Evolutionary conservation across 169 alveolate genomes (phyloP).

Genomic region (Eimeria acervulina): DNA sequence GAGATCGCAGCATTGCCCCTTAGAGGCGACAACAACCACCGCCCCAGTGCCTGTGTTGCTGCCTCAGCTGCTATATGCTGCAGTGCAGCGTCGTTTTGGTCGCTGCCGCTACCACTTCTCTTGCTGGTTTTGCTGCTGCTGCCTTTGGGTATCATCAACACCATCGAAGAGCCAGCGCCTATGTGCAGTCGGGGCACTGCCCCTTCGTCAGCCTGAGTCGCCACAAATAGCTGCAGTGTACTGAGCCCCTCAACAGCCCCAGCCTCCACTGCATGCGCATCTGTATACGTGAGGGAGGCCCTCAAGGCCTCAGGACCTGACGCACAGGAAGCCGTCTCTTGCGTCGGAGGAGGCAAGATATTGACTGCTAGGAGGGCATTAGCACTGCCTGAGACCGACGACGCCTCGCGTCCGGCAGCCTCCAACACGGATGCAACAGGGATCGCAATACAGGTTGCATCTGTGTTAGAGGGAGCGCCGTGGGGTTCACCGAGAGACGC

Average conservation of each 20-base stretch:
- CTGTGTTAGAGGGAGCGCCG: background rate
- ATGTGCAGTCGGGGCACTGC: slow-evolving; percentile 23
- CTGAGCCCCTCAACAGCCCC: slow-evolving; percentile 5
- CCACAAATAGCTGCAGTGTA: slow-evolving; percentile 18
- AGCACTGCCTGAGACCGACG: slow-evolving; percentile 34
- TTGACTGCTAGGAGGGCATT: slow-evolving; percentile 1
- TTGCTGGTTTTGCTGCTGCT: background rate
- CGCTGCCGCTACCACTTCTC: background rate
- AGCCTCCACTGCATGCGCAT: background rate
- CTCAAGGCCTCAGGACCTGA: slow-evolving; percentile 14
- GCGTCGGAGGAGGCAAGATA: background rate
- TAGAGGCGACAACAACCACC: slow-evolving; percentile 48
- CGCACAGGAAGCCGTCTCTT: background rate
- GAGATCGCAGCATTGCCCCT: background rate
- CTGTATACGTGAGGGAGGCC: background rate
- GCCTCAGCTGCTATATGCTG: slow-evolving; percentile 60
- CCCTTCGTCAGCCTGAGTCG: background rate
- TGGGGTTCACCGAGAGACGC: slow-evolving; percentile 14
- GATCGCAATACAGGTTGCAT: background rate
- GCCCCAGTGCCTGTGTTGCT: slow-evolving; percentile 45
- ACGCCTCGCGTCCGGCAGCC: slow-evolving; percentile 31
- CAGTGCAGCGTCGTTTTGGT: background rate
- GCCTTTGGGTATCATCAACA: slow-evolving; percentile 43
- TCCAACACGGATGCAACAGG: slow-evolving; percentile 46
- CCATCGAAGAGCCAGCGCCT: slow-evolving; percentile 21